Evolutionary conservation across 768 basidiomycete species (phyloP), one percentile per base, ranked within the genome.

Genomic region (Pseudohyphozyma bogoriensis): DNA sequence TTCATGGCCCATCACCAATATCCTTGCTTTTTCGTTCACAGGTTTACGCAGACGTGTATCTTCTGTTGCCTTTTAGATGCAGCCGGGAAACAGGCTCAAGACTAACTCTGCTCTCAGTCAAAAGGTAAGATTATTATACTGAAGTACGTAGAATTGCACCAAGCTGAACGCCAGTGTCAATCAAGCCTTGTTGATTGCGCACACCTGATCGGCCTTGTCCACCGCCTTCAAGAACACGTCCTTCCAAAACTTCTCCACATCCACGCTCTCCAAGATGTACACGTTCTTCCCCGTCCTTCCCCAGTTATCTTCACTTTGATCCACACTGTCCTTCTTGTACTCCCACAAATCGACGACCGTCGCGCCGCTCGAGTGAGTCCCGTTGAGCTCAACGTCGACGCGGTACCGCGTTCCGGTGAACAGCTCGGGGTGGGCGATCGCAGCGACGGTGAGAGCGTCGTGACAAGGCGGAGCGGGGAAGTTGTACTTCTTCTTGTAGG

Each of bases 391-490:
- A 16, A 87, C 79, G 62, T 92, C 89, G 1, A 91, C 87, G 46
- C 84, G 79, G 70, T 83, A 81, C 22, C 62, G 62, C 3, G 44
- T 57, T 1, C 56, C 61, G 53, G 50, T 26, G 72, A 89, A 89
- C 2, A 89, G 68, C 18, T 82, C 78, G 0, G 87, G 87, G n/a
- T 74, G 73, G 2, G 82, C 80, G 40, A 89, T 77, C 61, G 88
- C 91, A 10, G 82, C 85, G 40, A 91, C 76, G 0, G 89, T 87
- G 42, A 92, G 77, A 0, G 87, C 83, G 67, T 92, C 89, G 63
- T 93, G 90, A 3, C 90, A 75, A 4, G 89, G 90, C 11, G 90
- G 89, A 0, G 89, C 90, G 37, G 85, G 78, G 72, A 91, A 90
- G 26, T 82, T 83, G 65, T 88, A 91, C 0, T 82, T 84, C 3